Conservation (phyloP, 257 asterid genomes). For the Gentiana macrophylla region DNA sequence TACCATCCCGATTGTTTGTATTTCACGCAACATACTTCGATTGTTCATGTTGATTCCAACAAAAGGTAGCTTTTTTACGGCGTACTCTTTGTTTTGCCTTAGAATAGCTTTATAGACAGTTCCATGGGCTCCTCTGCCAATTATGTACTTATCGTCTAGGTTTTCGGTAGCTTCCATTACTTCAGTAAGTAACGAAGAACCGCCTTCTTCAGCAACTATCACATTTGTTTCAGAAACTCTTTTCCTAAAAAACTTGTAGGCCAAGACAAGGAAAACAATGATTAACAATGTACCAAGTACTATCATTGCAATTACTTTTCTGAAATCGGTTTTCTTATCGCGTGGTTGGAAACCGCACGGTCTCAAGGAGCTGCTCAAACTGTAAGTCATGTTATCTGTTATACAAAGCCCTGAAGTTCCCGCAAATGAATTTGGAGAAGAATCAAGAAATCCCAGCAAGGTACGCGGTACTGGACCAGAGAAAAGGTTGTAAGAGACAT, state of each 20-base stretch:
- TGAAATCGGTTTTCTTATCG: conserved; percentile 19
- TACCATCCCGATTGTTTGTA: conserved; percentile 67
- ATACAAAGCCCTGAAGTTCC: conserved; percentile 45
- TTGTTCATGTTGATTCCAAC: conserved; percentile 33
- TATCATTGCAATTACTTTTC: conserved; percentile 25
- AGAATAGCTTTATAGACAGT: conserved; percentile 53
- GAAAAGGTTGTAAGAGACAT: conserved; percentile 50
- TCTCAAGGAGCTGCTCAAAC: conserved; percentile 17
- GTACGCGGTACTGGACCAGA: conserved; percentile 44
- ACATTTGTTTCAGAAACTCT: conserved; percentile 14
- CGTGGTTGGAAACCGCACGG: conserved; percentile 26
- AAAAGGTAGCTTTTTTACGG: conserved; percentile 54
- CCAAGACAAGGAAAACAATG: conserved; percentile 23
- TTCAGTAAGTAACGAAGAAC: conserved; percentile 54
- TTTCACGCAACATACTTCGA: conserved; percentile 55
- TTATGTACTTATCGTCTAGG: conserved; percentile 38
- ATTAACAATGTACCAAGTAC: conserved; percentile 28
- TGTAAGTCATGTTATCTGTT: conserved; percentile 24
- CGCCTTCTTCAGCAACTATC: conserved; percentile 43
- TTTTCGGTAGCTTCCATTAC: conserved; percentile 60
- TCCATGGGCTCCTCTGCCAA: conserved; percentile 85
- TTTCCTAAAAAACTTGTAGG: conserved; percentile 19
- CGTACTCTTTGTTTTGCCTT: conserved; percentile 39
- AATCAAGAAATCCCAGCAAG: conserved; percentile 24
- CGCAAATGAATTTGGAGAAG: conserved; percentile 48